Base-by-base conservation (phyloP, 2,329 filamentous ascomycete species). In the Epichloe sibirici region DNA sequence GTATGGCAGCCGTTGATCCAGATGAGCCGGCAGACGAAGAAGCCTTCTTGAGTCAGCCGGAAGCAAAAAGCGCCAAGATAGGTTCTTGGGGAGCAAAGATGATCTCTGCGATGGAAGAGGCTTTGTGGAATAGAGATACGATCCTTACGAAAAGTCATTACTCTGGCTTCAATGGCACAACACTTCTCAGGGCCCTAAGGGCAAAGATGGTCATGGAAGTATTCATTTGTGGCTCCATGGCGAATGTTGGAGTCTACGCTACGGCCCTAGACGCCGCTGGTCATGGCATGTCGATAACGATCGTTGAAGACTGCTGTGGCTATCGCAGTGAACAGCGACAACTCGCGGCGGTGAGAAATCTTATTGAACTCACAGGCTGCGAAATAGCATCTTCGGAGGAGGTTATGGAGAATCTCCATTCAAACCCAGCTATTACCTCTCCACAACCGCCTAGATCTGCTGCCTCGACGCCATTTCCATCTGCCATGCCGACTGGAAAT, bases 231-330 rank as follows among this genome's bases (percentile, higher is more conserved):
- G 93, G 93, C 23, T 85, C 86, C 45, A 77, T 95, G 48, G 88
- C 85, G 44, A 96, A 97, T 62, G 74, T 94, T 38, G 90, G 90
- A 35, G 83, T 97, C 46, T 90, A 93, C 64, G 91, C 93, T 7
- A 96, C 91, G 1, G 90, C 90, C 3, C 76, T 95, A 57, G 93
- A 96, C 63, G 93, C 91, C 11, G 90, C 88, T 2, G 81, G 86
- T 21, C 86, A 96, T 66, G 93, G 90, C 4, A 83, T 95, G 62
- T 76, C 81, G n/a, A 88, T 96, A 62, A 93, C 86, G 5, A 73
- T 97, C 12, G 73, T 97, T 40, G 84, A 93, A 50, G 90, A 97
- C 65, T 96, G 90, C 66, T 81, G 95, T 52, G 90, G 90, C 11
- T 95, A 85, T 62, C 81, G 88, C 46, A 82, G 75, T 59, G 79